Percentiles rank a stretch among this genome's conserved stretches.
These are phyloP conservation scores for Ballota nigra DNA, from an alignment of 257 asterid genomes.

Conservation along the genomic window DNA sequence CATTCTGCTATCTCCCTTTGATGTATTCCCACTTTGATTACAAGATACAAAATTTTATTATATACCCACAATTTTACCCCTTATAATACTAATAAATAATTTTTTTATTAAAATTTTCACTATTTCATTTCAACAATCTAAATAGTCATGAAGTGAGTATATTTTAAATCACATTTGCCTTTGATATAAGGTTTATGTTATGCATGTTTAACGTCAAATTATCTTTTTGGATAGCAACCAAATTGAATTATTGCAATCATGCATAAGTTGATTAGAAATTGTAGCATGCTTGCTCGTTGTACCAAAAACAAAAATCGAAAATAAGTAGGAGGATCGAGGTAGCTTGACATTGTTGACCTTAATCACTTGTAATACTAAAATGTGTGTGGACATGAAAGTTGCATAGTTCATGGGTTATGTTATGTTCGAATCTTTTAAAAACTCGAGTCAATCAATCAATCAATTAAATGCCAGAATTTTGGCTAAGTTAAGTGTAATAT, in stretches of 20 bases:
- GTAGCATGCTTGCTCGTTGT: constrained; percentile 4
- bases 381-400: not conserved
- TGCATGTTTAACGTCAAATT: not conserved
- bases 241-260: constrained; percentile 1
- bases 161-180: too few relatives aligned
- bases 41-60: too few relatives aligned
- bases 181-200: not conserved
- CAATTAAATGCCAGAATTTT: not conserved
- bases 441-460: constrained; percentile 21
- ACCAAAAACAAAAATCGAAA: not conserved
- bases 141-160: too few relatives aligned
- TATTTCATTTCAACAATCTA: too few relatives aligned
- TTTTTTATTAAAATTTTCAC: too few relatives aligned
- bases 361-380: not conserved
- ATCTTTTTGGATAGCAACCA: not conserved
- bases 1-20: too few relatives aligned
- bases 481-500: not conserved
- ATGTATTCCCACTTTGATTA: too few relatives aligned
- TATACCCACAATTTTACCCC: too few relatives aligned
- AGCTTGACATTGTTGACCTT: constrained; percentile 27
- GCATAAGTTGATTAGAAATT: not conserved
- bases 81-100: too few relatives aligned
- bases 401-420: not conserved
- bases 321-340: not conserved
- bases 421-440: not conserved